Percentiles rank a stretch among this genome's conserved stretches.
Evolutionary conservation across 2,329 filamentous ascomycete species (phyloP).

Genomic region (Talaromyces rugulosus): DNA sequence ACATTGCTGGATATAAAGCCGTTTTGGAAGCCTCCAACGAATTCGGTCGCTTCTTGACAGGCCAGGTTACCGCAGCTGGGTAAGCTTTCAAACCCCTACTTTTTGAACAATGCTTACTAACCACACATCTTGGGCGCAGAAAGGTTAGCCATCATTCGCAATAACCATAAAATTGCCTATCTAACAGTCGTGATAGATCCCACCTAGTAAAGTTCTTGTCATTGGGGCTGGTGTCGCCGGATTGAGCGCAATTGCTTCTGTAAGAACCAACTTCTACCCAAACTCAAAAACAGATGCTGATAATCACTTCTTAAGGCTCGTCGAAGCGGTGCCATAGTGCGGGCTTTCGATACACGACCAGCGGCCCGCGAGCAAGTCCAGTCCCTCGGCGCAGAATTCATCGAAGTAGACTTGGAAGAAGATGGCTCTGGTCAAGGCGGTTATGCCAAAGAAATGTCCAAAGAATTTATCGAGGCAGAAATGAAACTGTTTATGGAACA

Average conservation of each 20-base stretch:
- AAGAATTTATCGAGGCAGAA: slow-evolving; percentile 86
- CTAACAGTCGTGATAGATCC: slow-evolving; percentile 57
- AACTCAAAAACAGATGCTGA: background rate
- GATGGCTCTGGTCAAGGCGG: slow-evolving; percentile 80
- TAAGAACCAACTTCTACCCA: slow-evolving; percentile 24
- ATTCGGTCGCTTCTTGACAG: slow-evolving; percentile 83
- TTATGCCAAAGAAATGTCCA: slow-evolving; percentile 91
- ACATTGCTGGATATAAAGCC: slow-evolving; percentile 90
- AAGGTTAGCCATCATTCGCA: slow-evolving; percentile 17
- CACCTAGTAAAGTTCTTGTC: slow-evolving; percentile 82
- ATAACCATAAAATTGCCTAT: background rate
- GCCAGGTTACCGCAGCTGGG: slow-evolving; percentile 84
- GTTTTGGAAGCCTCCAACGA: slow-evolving; percentile 85
- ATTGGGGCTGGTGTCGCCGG: slow-evolving; percentile 89
- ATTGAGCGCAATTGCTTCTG: slow-evolving; percentile 78
- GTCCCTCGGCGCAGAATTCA: slow-evolving; percentile 82
- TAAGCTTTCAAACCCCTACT: slow-evolving; percentile 25
- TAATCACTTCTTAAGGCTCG: slow-evolving; percentile 51
- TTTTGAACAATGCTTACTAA: slow-evolving; percentile 1
- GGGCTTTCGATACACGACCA: slow-evolving; percentile 87
- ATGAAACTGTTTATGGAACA: slow-evolving; percentile 91
- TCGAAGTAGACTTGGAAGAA: slow-evolving; percentile 80
- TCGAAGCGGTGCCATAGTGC: slow-evolving; percentile 81
- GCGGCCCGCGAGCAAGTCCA: slow-evolving; percentile 86
- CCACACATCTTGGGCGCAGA: slow-evolving; percentile 14